Percentiles rank a stretch among this genome's conserved stretches.
Conservation (phyloP, 352 stramenopile species). For the Phytophthora fragariaefolia region DNA sequence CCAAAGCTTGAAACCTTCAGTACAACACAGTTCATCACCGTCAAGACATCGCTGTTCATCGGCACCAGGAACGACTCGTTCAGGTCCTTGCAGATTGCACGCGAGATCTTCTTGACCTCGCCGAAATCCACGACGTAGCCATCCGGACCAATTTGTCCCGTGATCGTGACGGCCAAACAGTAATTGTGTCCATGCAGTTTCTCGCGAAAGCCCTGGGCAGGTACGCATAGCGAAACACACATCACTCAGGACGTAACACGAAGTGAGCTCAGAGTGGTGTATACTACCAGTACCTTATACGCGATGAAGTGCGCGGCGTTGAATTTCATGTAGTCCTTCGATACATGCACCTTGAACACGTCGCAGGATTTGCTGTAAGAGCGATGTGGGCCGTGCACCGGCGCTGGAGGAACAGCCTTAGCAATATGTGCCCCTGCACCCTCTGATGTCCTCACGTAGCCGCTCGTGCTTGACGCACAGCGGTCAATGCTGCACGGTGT, state of each 20-base stretch:
- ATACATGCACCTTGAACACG: conserved; percentile 89
- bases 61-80: conserved; percentile 98
- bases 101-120: conserved; percentile 96
- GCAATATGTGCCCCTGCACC: conserved; percentile 61
- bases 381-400: conserved; percentile 10
- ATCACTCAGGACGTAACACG: too few species aligned
- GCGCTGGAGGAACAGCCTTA: background rate
- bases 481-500: conserved; percentile 82
- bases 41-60: conserved; percentile 94
- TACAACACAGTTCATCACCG: conserved; percentile 39
- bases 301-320: conserved; percentile 91
- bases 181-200: conserved; percentile 99
- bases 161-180: conserved; percentile 91
- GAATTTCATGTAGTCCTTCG: conserved; percentile 94
- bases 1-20: background rate
- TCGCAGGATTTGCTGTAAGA: conserved; percentile 52
- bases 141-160: conserved; percentile 86
- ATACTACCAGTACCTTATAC: too few species aligned
- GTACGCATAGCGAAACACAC: too few species aligned
- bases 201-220: conserved; percentile 95
- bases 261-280: too few species aligned
- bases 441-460: conserved; percentile 76
- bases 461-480: conserved; percentile 79
- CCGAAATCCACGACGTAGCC: conserved; percentile 99
- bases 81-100: conserved; percentile 95